A percentile compares a stretch with the other conserved stretches of the same genome.
phyloP scores from a whole-genome alignment of 1,139 yeast species.

The Zygotorulaspora mrakii region DNA sequence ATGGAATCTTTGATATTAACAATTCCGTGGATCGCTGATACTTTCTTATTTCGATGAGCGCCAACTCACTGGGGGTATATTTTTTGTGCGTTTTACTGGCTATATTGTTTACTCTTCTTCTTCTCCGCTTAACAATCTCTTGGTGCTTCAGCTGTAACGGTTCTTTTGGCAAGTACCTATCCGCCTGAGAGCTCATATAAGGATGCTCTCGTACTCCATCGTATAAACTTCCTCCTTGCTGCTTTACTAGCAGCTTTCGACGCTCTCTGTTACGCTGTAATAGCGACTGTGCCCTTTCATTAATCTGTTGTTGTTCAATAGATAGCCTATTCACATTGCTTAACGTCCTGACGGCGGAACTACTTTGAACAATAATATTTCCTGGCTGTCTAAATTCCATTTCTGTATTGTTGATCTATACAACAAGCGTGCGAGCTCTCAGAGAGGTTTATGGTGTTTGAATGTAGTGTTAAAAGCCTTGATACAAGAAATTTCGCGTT shows the following conservation, averaged over 20 bases:
- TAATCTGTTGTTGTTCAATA: constrained; percentile 27
- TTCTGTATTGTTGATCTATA: not conserved
- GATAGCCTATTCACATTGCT: constrained; percentile 20
- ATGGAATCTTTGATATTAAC: constrained; percentile 79
- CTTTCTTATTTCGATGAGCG: constrained; percentile 71
- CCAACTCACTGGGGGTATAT: constrained; percentile 69
- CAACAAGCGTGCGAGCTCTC: too few relatives aligned
- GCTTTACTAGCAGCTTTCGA: constrained; percentile 23
- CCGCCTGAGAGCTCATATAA: constrained; percentile 2
- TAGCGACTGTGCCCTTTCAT: constrained; percentile 31
- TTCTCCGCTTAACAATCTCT: constrained; percentile 10
- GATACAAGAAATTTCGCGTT: too few relatives aligned
- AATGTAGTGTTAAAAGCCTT: too few relatives aligned
- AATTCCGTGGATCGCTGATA: constrained; percentile 78
- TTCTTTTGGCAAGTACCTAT: constrained; percentile 8
- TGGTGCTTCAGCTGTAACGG: constrained; percentile 2
- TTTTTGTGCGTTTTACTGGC: constrained; percentile 41
- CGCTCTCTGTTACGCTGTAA: constrained; percentile 34
- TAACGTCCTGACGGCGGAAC: constrained; percentile 18
- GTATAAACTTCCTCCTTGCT: constrained; percentile 24
- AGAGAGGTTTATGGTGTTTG: too few relatives aligned
- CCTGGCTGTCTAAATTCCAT: constrained; percentile 14
- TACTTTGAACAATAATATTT: constrained; percentile 18
- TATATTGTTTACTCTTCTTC: constrained; percentile 11
- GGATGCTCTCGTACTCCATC: constrained; percentile 13